Conservation (phyloP, 345 rosid species). For the Lenwebbia sp. region DNA sequence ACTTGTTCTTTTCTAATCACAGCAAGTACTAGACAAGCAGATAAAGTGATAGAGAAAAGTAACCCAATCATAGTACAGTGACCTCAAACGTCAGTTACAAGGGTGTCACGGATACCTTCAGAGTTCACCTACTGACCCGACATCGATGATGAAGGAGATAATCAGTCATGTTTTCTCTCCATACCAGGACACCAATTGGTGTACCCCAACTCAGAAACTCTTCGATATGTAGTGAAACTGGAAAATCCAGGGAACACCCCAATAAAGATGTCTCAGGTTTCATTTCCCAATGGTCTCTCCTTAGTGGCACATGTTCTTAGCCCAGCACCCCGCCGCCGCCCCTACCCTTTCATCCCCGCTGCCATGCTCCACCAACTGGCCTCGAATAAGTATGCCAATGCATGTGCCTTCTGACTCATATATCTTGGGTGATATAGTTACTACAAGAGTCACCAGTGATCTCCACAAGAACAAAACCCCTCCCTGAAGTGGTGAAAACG, state of each 20-base stretch:
- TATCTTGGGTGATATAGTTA: not conserved
- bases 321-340: not conserved
- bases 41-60: not conserved
- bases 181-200: not conserved
- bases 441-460: constrained; percentile 36
- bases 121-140: not conserved
- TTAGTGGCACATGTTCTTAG: not conserved
- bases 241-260: not conserved
- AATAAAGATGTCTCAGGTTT: not conserved
- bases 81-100: not conserved
- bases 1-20: not conserved
- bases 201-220: not conserved
- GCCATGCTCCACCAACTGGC: not conserved
- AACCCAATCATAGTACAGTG: not conserved
- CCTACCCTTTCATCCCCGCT: not conserved
- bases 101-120: not conserved
- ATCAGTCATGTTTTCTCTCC: not conserved
- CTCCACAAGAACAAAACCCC: constrained; percentile 66
- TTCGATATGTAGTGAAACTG: not conserved
- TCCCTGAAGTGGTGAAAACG: constrained; percentile 71
- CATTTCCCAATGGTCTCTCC: not conserved
- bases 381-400: not conserved
- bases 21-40: not conserved
- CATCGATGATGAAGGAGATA: not conserved
- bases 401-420: not conserved